Conservation (phyloP, 306 rosid species). For the Trichosanthes cucumerina region DNA sequence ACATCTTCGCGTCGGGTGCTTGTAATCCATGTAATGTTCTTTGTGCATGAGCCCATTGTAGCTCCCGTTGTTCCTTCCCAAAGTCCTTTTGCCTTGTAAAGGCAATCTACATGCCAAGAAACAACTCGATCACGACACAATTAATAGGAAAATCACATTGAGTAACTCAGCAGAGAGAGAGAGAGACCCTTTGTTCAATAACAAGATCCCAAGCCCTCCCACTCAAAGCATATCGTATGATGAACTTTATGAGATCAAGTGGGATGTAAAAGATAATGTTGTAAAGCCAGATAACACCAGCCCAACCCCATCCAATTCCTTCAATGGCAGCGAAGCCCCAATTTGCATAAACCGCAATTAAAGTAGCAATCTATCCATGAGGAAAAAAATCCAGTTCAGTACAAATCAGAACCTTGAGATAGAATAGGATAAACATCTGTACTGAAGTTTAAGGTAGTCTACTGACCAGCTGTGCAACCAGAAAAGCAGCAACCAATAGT, state of each 20-base stretch:
- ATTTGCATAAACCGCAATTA: constrained; percentile 85
- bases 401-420: not conserved
- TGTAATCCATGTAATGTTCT: constrained; percentile 90
- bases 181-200: constrained; percentile 79
- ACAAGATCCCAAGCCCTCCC: constrained; percentile 99
- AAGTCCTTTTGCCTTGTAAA: constrained; percentile 99
- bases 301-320: constrained; percentile 99
- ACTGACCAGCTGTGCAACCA: constrained; percentile 87
- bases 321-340: constrained; percentile 95
- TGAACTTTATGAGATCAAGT: constrained; percentile 75
- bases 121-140: constrained; percentile 4
- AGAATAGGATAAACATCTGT: not conserved
- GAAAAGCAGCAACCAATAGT: constrained; percentile 59
- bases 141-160: not conserved
- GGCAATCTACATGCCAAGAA: constrained; percentile 55
- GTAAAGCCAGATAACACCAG: constrained; percentile 94
- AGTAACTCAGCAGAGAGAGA: not conserved
- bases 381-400: not conserved
- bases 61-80: constrained; percentile 94
- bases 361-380: constrained; percentile 68
- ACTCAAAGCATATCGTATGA: constrained; percentile 74
- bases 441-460: not conserved
- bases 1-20: constrained; percentile 73
- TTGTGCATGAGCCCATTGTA: constrained; percentile 99
- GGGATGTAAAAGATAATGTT: constrained; percentile 81